Evolutionary conservation across 192 early-diverging fungal genomes (phyloP).

Genomic region (Backusella sp.): DNA sequence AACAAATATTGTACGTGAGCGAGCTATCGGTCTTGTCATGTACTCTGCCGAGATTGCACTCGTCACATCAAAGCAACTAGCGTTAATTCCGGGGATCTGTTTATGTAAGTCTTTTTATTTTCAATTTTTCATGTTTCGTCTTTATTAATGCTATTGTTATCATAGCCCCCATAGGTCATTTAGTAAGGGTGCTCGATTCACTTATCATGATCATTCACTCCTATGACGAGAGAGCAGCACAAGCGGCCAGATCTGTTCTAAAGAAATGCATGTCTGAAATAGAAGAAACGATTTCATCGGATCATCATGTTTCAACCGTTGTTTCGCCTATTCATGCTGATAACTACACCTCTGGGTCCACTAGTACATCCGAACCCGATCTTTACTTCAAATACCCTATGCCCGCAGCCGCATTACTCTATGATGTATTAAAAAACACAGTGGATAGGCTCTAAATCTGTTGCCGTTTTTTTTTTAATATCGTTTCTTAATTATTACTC

Average conservation of each 20-base stretch:
- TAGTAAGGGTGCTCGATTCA: not conserved
- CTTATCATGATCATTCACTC: not conserved
- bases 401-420: not conserved
- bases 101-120: not conserved
- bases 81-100: not conserved
- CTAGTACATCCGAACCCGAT: not conserved
- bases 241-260: not conserved
- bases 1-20: not conserved
- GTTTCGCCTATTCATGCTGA: not conserved
- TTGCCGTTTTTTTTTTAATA: not conserved
- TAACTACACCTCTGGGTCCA: not conserved
- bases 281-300: not conserved
- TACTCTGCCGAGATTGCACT: not conserved
- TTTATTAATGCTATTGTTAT: not conserved
- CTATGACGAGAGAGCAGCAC: not conserved
- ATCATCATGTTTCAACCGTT: not conserved
- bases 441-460: not conserved
- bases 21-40: not conserved
- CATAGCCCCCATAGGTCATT: not conserved
- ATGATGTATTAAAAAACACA: not conserved
- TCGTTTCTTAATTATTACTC: not conserved
- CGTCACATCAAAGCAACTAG: not conserved
- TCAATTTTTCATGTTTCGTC: not conserved
- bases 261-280: not conserved
- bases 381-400: slow-evolving; percentile 5